A percentile compares a stretch with the other conserved stretches of the same genome.
Evolutionary conservation across 257 asterid genomes (phyloP).

Genomic region (Prunella vulgaris): DNA sequence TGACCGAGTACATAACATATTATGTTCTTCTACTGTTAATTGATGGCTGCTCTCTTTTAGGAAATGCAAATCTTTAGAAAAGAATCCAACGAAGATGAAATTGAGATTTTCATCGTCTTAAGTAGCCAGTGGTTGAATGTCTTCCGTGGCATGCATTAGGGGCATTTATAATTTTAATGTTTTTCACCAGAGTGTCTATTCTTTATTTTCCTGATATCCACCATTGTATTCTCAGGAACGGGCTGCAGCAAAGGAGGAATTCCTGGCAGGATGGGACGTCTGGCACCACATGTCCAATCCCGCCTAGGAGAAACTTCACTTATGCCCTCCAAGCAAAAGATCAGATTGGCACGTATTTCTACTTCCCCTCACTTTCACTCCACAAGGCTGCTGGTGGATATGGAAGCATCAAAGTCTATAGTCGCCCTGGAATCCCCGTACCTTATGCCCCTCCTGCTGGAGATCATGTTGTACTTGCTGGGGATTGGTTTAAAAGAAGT

Average conservation of each 20-base stretch:
- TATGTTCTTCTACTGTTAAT: background rate
- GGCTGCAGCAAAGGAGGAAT: constrained; percentile 88
- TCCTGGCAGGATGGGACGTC: constrained; percentile 89
- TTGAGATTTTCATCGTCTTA: background rate
- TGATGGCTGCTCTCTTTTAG: background rate
- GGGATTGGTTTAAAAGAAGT: constrained; percentile 85
- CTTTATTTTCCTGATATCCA: background rate
- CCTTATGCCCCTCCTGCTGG: constrained; percentile 80
- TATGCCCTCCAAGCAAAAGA: constrained; percentile 86
- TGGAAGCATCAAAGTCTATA: constrained; percentile 74
- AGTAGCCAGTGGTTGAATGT: background rate
- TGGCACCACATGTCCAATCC: constrained; percentile 91
- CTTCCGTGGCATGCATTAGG: background rate
- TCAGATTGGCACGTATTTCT: constrained; percentile 86
- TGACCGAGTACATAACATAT: background rate
- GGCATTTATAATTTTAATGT: background rate
- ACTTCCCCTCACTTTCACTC: constrained; percentile 75
- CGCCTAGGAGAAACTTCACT: constrained; percentile 75
- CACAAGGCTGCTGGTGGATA: constrained; percentile 95
- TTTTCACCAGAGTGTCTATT: background rate
- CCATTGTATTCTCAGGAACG: constrained; percentile 54
- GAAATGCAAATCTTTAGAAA: background rate
- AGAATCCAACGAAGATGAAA: background rate
- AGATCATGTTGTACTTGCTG: constrained; percentile 72
- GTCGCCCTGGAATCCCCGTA: constrained; percentile 87